phyloP scores from a whole-genome alignment of 1,139 yeast genomes.

The Meyerozyma sp. region DNA sequence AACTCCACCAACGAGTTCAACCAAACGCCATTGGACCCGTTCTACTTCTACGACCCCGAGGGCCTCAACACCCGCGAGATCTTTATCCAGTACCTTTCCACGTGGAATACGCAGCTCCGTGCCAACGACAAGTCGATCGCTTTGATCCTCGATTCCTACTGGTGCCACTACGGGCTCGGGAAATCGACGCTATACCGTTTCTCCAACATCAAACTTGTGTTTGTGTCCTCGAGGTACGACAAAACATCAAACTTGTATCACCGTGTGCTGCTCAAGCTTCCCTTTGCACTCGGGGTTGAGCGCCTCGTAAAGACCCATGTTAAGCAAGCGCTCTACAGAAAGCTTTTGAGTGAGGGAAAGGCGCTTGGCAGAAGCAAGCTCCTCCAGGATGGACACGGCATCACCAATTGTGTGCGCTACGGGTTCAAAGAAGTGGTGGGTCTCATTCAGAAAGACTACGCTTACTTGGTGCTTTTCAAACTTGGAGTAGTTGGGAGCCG shows the following conservation, averaged over 20 bases:
- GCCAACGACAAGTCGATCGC: constrained; percentile 8
- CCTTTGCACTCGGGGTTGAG: constrained; percentile 6
- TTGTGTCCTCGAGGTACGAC: constrained; percentile 5
- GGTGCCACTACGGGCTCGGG: constrained; percentile 12
- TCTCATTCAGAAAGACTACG: constrained; percentile 4
- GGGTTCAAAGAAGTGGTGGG: constrained; percentile 5
- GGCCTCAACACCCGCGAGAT: constrained; percentile 10
- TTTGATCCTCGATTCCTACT: constrained; percentile 10
- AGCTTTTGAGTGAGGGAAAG: constrained; percentile 7
- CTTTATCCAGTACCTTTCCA: constrained; percentile 7
- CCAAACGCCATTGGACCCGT: not conserved
- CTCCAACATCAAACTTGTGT: constrained; percentile 5
- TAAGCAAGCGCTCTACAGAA: constrained; percentile 9
- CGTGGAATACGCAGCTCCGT: constrained; percentile 9
- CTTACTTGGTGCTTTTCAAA: constrained; percentile 5
- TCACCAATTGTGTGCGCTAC: constrained; percentile 3
- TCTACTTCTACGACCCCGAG: constrained; percentile 10
- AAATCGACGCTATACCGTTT: constrained; percentile 5
- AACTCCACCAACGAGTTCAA: constrained; percentile 4
- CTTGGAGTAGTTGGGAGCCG: constrained; percentile 7
- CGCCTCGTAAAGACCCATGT: constrained; percentile 2
- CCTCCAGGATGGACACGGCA: constrained; percentile 4
- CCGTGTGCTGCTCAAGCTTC: constrained; percentile 4
- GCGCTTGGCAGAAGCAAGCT: constrained; percentile 1
- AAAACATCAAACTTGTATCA: constrained; percentile 3